Base-by-base conservation (phyloP, 75 land plant species). In the Pinus taeda region DNA sequence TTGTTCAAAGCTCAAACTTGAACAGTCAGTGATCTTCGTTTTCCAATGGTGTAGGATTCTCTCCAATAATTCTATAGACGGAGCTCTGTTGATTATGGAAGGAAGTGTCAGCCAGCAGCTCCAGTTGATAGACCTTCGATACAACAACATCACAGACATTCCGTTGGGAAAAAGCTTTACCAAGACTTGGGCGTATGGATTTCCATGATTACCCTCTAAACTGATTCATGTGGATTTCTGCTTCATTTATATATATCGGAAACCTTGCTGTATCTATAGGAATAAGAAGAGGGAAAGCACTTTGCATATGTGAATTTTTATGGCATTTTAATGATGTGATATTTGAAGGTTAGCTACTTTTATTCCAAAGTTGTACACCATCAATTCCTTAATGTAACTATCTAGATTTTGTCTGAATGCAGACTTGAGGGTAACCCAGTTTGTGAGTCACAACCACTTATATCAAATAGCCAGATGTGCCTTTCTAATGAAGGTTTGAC, bases 381-480 rank as follows among this genome's bases (percentile, higher is more conserved):
- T 42, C 49, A 45, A 45, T 45, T 6, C 49, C 7, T 6, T 45
- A 45, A 45, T 45, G 49, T 21, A 45, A 45, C 73, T 13, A 29
- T n/a, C 76, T 58, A 1, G 7, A 37, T 22, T 14, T 49, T 73
- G 49, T 29, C 8, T 14, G 15, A 4, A 33, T 79, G 60, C 85
- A 91, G 89, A 76, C 79, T 91, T 17, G 57, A 60, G 30, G 93
- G 93, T 15, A 90, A 90, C 61, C 93, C 93, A 4, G 81, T 81
- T 3, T 90, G 90, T 39, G 72, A 42, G 2, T 8, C 6, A 69
- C 8, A 24, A 7, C 3, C 45, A 14, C 8, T 60, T 64, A 57
- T 81, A 6, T 66, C 81, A 57, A 86, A 76, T 21, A 74, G 33
- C 5, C 26, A 20, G 18, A 85, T 78, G 57, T 91, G 93, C 75